These are phyloP conservation scores for Warburgia ugandensis DNA, from an alignment of 164 flowering plant species.

Conservation along the genomic window DNA sequence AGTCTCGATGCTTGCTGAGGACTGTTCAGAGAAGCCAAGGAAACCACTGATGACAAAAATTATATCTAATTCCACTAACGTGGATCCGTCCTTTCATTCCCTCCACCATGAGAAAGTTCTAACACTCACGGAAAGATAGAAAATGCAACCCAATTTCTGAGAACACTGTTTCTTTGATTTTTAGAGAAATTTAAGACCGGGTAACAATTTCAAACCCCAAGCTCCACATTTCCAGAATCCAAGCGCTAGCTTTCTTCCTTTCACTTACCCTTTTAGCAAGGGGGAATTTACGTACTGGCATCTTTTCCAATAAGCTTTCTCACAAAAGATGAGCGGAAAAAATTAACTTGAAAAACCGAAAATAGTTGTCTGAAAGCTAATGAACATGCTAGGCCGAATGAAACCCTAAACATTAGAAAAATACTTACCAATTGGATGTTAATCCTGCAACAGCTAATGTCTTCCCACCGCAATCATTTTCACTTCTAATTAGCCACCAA, in stretches of 20 bases:
- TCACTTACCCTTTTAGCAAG: too few species aligned
- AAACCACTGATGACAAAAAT: neutral
- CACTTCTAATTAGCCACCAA: conserved; percentile 52
- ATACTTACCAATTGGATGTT: conserved; percentile 23
- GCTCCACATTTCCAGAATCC: too few species aligned
- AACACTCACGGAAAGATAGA: too few species aligned
- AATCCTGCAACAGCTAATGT: conserved; percentile 42
- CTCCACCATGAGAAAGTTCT: too few species aligned
- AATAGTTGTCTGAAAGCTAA: neutral
- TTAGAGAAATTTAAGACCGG: neutral
- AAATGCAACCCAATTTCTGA: neutral
- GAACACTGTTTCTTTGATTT: neutral
- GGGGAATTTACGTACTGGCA: too few species aligned
- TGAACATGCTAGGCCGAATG: neutral
- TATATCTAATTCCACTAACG: too few species aligned
- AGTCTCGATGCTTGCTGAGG: conserved; percentile 23
- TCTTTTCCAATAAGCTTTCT: too few species aligned
- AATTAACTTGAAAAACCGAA: neutral
- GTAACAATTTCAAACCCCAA: too few species aligned
- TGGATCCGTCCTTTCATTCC: neutral
- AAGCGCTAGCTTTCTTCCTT: too few species aligned
- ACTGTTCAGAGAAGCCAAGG: neutral
- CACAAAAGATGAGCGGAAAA: neutral
- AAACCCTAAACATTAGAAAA: neutral
- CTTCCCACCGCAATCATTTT: conserved; percentile 28